A percentile compares a stretch with the other conserved stretches of the same genome.
phyloP scores from a whole-genome alignment of 2,329 filamentous ascomycete genomes.

The Aschersonia sp. region DNA sequence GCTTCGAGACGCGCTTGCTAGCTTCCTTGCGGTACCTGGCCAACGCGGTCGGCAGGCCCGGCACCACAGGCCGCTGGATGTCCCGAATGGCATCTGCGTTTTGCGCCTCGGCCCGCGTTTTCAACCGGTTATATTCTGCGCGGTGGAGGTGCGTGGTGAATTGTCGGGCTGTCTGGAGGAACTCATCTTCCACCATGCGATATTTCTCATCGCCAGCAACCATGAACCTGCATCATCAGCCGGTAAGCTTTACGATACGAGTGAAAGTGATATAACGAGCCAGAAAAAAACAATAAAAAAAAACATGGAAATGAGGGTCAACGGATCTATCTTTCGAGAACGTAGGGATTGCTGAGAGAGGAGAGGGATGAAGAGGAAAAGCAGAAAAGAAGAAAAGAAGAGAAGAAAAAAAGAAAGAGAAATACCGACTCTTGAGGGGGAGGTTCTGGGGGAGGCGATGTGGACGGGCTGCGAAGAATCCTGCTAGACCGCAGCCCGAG shows the following conservation, averaged over 20 bases:
- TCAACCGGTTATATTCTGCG: constrained; percentile 61
- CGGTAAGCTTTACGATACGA: too few relatives aligned
- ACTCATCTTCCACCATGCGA: constrained; percentile 77
- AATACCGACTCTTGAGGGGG: constrained; percentile 27
- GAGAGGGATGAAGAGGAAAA: neutral
- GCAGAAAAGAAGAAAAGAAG: neutral
- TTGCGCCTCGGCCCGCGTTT: constrained; percentile 36
- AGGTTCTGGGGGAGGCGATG: constrained; percentile 36
- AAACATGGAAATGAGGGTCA: too few relatives aligned
- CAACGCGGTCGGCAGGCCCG: constrained; percentile 13
- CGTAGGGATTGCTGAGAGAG: too few relatives aligned
- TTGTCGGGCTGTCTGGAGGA: constrained; percentile 48
- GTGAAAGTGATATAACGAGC: too few relatives aligned
- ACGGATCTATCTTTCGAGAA: too few relatives aligned
- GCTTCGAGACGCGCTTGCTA: constrained; percentile 9
- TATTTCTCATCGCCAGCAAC: constrained; percentile 55
- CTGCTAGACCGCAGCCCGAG: too few relatives aligned
- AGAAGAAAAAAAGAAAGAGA: neutral
- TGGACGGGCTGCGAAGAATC: constrained; percentile 24
- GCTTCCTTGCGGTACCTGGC: constrained; percentile 10
- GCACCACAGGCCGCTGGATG: constrained; percentile 37
- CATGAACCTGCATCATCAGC: constrained; percentile 38
- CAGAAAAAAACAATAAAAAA: too few relatives aligned
- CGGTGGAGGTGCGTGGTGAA: constrained; percentile 66
- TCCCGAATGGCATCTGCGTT: constrained; percentile 36